Evolutionary conservation across 1,284 basidiomycete genomes (phyloP).

Genomic region (Rhodotorula sp.): DNA sequence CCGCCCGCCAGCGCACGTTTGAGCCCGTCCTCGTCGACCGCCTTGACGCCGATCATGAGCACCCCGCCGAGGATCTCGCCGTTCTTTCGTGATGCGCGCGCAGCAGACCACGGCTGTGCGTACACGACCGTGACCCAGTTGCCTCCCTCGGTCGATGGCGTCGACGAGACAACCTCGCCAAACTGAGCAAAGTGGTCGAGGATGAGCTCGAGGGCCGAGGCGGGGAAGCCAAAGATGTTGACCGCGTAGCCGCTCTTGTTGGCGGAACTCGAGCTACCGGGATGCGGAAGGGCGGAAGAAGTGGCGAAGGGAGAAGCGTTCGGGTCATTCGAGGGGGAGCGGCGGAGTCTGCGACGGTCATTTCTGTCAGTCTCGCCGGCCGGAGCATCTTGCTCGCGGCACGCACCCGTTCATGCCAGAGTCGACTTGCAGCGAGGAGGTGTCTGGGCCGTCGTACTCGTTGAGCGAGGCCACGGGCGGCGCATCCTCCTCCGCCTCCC

Average conservation of each 20-base stretch:
- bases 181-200: conserved; percentile 44
- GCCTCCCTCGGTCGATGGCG: conserved; percentile 41
- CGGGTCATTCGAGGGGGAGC: conserved; percentile 8
- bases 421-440: conserved; percentile 17
- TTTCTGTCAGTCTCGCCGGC: not conserved
- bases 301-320: conserved; percentile 20
- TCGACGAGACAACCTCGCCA: conserved; percentile 40
- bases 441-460: conserved; percentile 30
- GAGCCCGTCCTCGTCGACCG: conserved; percentile 57
- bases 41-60: conserved; percentile 76
- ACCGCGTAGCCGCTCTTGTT: conserved; percentile 36
- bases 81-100: conserved; percentile 72
- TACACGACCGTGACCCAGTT: conserved; percentile 55
- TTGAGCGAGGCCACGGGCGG: conserved; percentile 44
- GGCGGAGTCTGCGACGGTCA: not conserved
- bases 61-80: conserved; percentile 70
- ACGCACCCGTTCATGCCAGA: conserved; percentile 6
- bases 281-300: conserved; percentile 5
- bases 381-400: not conserved
- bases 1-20: conserved; percentile 15
- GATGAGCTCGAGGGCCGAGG: conserved; percentile 38
- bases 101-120: conserved; percentile 65
- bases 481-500: conserved; percentile 45
- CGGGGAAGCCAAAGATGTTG: conserved; percentile 47
- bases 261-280: conserved; percentile 5